Evolutionary conservation across 768 basidiomycete species (phyloP), one percentile per base, ranked within the genome.

Genomic region (Rhizopogon vulgaris): DNA sequence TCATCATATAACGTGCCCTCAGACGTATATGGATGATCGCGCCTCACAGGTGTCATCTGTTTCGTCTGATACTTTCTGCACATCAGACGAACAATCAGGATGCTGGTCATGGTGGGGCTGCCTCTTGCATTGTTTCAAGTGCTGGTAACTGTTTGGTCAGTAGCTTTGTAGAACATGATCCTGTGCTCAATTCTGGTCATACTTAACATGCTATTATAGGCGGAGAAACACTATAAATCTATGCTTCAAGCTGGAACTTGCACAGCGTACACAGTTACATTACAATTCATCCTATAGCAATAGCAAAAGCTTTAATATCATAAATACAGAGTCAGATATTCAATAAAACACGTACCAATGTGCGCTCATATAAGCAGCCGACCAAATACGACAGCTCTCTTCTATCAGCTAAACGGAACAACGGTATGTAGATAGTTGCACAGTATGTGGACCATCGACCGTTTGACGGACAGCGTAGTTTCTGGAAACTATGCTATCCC

Each of bases 21-120:
- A 56, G 9, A 51, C 61, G 17, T 54, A 67, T n/a, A 11, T 28
- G 30, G 58, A 67, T 34, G 56, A 63, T 38, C 17, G 56, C 34
- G 63, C 64, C 47, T 63, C 64, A 30, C 57, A 59, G 17, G n/a
- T 50, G 3, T 67, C 60, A 2, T 66, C 64, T 10, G 32, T 30
- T 17, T 67, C 62, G 24, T 58, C 60, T 12, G 60, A 63, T 28
- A 58, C 58, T 28, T 61, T 60, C 38, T 30, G 32, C 3, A 3
- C 14, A 14, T 46, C 45, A 34, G 63, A 65, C 34, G 59, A 63
- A 4, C 52, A 47, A 1, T 55, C 52, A 4, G 10, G 37, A 30
- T 63, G 57, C 18, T 65, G 63, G 61, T 63, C 63, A 57, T 53
- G 40, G 14, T 42, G 43, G 32, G 48, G 43, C 15, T 57, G 57